Base-by-base conservation (phyloP, 306 rosid genomes). In the Pyrus betulifolia region DNA sequence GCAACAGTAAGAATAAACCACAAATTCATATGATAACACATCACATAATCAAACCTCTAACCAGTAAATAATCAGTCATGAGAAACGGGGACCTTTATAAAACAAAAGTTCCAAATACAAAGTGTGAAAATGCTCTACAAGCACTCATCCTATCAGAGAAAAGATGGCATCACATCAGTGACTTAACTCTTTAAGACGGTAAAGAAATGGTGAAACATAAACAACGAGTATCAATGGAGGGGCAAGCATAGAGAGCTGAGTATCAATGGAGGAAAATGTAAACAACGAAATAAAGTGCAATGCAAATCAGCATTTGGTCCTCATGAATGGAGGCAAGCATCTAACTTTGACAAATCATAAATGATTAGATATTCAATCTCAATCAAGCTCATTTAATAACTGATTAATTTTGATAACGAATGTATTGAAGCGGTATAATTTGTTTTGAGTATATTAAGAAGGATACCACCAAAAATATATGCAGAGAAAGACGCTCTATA, bases 391-490 rank as follows among this genome's bases (percentile, higher is more conserved):
- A 57, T 67, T 4, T 27, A 63, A 6, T 44, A 63, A 52, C 19
- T 44, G 64, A 64, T 49, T 74, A 14, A 45, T 22, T 49, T 22
- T n/a, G 57, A 44, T 27, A 61, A 49, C 33, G 13, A n/a, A 35
- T 11, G 66, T 25, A 38, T 58, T 49, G 59, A 38, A 69, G 74
- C 46, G 55, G 45, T 65, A 49, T 13, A 40, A 25, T 49, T 44
- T 22, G 6, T 33, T 59, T 22, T 2, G 14, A 70, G 49, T 14
- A 35, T 30, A 69, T 62, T 14, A 46, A 28, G 38, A 30, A 1
- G 14, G 14, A 38, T 82, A 92, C 99, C 99, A 60, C 97, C 89
- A 72, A 90, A 70, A 79, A 92, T 79, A 82, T 76, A 87, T 60
- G 85, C 79, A 78, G 72, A 79, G 78, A 92, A 87, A 79, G 99